Percentiles rank a stretch among this genome's conserved stretches.
These are phyloP conservation scores for Stropharia rugosoannulata DNA, from an alignment of 768 basidiomycete species.

Conservation along the genomic window DNA sequence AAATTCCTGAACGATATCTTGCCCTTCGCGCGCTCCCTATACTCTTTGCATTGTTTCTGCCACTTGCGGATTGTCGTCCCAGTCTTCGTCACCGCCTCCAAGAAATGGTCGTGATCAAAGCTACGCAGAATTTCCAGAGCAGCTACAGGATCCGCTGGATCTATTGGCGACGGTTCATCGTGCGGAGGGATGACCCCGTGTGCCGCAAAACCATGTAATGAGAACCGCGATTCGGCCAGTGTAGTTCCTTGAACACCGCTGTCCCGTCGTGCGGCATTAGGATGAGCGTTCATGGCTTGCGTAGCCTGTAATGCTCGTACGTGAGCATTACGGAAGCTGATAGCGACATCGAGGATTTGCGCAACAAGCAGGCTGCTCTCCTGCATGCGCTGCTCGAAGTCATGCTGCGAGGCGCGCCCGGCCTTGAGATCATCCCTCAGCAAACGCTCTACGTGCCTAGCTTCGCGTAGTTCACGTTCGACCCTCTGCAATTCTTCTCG, in stretches of 20 bases:
- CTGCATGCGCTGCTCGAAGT: slow-evolving; percentile 67
- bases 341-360: slow-evolving; percentile 78
- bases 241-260: slow-evolving; percentile 22
- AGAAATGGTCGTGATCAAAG: slow-evolving; percentile 83
- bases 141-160: slow-evolving; percentile 70
- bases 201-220: slow-evolving; percentile 43
- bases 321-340: slow-evolving; percentile 76
- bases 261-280: slow-evolving; percentile 50
- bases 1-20: slow-evolving; percentile 98
- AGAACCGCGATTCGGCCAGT: slow-evolving; percentile 49
- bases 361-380: slow-evolving; percentile 69
- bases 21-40: slow-evolving; percentile 91
- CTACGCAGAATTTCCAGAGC: slow-evolving; percentile 69
- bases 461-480: slow-evolving; percentile 68
- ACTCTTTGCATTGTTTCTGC: slow-evolving; percentile 97
- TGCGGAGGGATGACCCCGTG: slow-evolving; percentile 48
- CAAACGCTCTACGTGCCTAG: slow-evolving; percentile 62
- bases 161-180: slow-evolving; percentile 72
- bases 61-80: slow-evolving; percentile 91
- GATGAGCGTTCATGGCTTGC: slow-evolving; percentile 56
- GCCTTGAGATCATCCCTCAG: slow-evolving; percentile 73
- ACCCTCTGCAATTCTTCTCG: slow-evolving; percentile 73
- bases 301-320: slow-evolving; percentile 66
- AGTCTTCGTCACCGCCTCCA: slow-evolving; percentile 79
- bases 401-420: slow-evolving; percentile 66